Evolutionary conservation across 106 monocot species (phyloP), one percentile per base, ranked within the genome.

Genomic region (Platanthera zijinensis): DNA sequence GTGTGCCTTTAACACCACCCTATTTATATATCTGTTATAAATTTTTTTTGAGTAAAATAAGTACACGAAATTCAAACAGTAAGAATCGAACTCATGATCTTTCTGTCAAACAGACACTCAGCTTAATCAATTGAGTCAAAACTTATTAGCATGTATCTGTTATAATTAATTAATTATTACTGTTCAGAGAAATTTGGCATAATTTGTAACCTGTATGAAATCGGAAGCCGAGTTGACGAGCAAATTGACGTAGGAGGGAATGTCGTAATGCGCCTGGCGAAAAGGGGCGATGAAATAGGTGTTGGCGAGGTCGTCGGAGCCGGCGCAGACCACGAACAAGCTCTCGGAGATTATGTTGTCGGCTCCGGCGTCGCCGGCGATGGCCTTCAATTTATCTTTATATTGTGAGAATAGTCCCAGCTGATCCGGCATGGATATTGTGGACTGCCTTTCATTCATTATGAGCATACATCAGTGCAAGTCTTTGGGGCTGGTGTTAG

Each of bases 271-370:
- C 13, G 39, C 32, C 3, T 32, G 56, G 10, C 85, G 49, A n/a
- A 88, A 81, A 0, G 83, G 83, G 8, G 80, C 78, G 7, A 50
- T 11, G 53, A 85, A 88, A 61, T 88, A 88, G 8, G 83, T 85
- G 32, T 76, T 83, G 15, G 78, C 80, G 5, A 88, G 52, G 73
- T 88, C 88, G 68, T 88, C 78, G 8, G 80, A 83, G 4, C 88
- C 88, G 0, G 80, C 56, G 57, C 73, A 74, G 1, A 83, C 57
- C 11, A 81, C 0, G 52, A 72, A 83, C 4, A 85, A 11, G 15
- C 79, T 79, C 32, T 78, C 50, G 4, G 80, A 54, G 10, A 88
- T 53, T 57, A 83, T 83, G 7, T 53, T 75, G 2, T 78, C 56
- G 22, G 88, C 85, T 70, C 74, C 73, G 10, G 45, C 9, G 32